phyloP scores from a whole-genome alignment of 2,329 filamentous ascomycete species.

The Penicillium sp. region DNA sequence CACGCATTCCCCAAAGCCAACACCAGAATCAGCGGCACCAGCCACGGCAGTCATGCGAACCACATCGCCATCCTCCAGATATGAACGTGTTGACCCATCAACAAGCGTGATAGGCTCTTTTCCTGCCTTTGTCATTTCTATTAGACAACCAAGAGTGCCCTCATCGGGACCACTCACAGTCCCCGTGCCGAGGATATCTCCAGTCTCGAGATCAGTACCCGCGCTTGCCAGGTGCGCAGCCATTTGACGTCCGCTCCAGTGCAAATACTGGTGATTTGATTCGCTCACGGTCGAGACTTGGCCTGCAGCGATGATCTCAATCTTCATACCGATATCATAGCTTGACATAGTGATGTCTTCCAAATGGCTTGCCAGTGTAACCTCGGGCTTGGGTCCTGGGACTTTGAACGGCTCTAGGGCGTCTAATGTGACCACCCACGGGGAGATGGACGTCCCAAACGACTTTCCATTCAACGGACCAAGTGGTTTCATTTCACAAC shows the following conservation, averaged over 20 bases:
- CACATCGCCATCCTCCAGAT: slow-evolving; percentile 28
- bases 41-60: slow-evolving; percentile 27
- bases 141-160: slow-evolving; percentile 26
- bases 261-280: slow-evolving; percentile 20
- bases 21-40: slow-evolving; percentile 20
- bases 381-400: slow-evolving; percentile 16
- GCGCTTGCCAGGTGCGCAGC: slow-evolving; percentile 29
- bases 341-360: slow-evolving; percentile 15
- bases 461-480: slow-evolving; percentile 62
- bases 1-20: slow-evolving; percentile 33
- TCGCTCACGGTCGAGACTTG: slow-evolving; percentile 10
- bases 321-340: slow-evolving; percentile 24
- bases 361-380: slow-evolving; percentile 15
- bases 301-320: slow-evolving; percentile 14
- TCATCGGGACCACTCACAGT: slow-evolving; percentile 27
- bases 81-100: slow-evolving; percentile 19
- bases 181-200: slow-evolving; percentile 33
- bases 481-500: slow-evolving; percentile 59
- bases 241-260: slow-evolving; percentile 33
- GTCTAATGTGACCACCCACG: slow-evolving; percentile 62
- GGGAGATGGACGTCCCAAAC: slow-evolving; percentile 59
- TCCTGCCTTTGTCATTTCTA: slow-evolving; percentile 29
- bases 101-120: slow-evolving; percentile 17
- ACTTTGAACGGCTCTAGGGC: slow-evolving; percentile 46
- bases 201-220: slow-evolving; percentile 28